phyloP scores from a whole-genome alignment of 768 basidiomycete species.

The Amanita inopinata region DNA sequence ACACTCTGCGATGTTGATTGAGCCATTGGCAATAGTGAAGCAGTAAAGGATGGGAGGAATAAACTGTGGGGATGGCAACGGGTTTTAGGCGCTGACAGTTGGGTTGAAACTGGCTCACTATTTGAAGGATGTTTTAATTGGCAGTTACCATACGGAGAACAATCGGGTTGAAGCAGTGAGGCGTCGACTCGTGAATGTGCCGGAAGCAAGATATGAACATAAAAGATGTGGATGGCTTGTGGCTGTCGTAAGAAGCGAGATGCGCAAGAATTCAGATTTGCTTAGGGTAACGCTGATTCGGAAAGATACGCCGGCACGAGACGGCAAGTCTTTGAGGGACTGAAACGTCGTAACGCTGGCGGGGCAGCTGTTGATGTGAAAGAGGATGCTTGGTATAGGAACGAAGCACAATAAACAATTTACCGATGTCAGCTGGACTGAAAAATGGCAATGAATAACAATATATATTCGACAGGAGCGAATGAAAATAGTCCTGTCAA shows the following conservation, averaged over 20 bases:
- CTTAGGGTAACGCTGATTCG: neutral
- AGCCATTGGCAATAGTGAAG: neutral
- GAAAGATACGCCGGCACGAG: neutral
- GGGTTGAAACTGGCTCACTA: neutral
- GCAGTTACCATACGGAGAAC: slow-evolving; percentile 10
- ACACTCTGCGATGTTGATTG: slow-evolving; percentile 41
- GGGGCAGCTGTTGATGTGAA: neutral
- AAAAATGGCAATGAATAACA: neutral
- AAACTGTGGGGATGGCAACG: neutral
- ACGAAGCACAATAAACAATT: neutral
- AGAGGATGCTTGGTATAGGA: neutral
- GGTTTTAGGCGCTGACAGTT: neutral
- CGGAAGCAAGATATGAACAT: neutral
- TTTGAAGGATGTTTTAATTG: slow-evolving; percentile 3
- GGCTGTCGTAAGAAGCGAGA: neutral
- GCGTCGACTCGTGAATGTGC: neutral
- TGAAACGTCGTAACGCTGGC: neutral
- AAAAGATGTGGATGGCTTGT: neutral
- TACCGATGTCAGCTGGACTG: neutral
- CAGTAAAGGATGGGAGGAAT: neutral
- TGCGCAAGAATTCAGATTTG: neutral
- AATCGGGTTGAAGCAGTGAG: neutral
- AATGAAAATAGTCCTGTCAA: no score
- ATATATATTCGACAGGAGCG: neutral
- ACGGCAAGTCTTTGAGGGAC: neutral